Evolutionary conservation across 441 rosid genomes (phyloP).

Genomic region (Eruca vesicaria): DNA sequence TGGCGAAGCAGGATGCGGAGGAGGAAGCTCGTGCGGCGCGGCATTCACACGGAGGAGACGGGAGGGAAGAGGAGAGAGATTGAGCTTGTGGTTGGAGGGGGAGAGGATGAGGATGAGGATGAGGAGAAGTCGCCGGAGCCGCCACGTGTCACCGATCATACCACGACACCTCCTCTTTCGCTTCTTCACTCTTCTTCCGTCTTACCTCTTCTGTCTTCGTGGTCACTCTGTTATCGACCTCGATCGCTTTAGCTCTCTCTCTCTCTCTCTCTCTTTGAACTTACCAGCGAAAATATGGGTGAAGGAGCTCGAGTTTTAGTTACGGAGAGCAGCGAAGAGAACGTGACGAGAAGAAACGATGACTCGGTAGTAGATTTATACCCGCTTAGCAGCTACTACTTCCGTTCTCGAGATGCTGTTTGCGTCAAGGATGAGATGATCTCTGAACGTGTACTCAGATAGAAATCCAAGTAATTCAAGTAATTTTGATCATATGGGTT

Average conservation of each 20-base stretch:
- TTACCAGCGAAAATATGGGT: slow-evolving; percentile 20
- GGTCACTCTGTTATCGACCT: not conserved
- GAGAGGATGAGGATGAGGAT: too few species aligned
- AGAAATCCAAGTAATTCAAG: slow-evolving; percentile 56
- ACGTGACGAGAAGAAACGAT: slow-evolving; percentile 10
- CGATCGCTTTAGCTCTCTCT: not conserved
- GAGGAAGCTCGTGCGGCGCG: too few species aligned
- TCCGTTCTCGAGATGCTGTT: slow-evolving; percentile 68
- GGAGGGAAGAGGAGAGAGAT: too few species aligned
- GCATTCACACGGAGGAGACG: too few species aligned
- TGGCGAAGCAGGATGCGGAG: too few species aligned
- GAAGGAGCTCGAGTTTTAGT: slow-evolving; percentile 28
- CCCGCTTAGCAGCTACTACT: slow-evolving; percentile 75
- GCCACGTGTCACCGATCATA: slow-evolving; percentile 24
- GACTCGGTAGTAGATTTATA: too few species aligned
- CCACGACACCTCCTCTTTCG: slow-evolving; percentile 9
- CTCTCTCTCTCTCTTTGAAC: not conserved
- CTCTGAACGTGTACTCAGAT: slow-evolving; percentile 57
- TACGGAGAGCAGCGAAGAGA: slow-evolving; percentile 16
- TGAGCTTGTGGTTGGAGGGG: too few species aligned
- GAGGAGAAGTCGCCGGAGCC: slow-evolving; percentile 11
- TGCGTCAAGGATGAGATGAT: slow-evolving; percentile 58
- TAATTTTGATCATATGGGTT: not conserved
- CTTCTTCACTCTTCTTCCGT: not conserved
- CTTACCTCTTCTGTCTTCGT: too few species aligned